Evolutionary conservation across 106 monocot species (phyloP).

Genomic region (Dactylorhiza incarnata): DNA sequence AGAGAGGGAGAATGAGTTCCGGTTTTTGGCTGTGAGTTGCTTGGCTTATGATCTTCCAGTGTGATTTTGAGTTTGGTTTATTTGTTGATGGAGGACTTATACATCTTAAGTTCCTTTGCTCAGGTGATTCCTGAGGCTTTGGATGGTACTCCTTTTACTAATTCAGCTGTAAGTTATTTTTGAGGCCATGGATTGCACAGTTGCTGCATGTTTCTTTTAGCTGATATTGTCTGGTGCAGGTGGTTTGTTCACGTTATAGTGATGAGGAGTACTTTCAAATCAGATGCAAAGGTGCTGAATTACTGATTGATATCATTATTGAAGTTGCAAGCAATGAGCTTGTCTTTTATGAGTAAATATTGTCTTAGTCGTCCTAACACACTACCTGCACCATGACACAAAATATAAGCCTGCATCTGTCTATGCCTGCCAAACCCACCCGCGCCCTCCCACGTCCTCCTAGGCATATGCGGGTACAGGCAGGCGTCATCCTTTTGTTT

Average conservation of each 20-base stretch:
- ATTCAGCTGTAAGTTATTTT: slow-evolving; percentile 57
- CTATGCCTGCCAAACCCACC: no score
- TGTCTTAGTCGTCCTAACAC: no score
- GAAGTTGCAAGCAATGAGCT: not conserved
- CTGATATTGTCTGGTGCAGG: slow-evolving; percentile 23
- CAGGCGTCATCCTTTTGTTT: no score
- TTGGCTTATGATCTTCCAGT: not conserved
- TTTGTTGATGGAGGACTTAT: not conserved
- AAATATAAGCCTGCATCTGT: no score
- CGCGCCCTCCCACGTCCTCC: no score
- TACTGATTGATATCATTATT: slow-evolving; percentile 7
- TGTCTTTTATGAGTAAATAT: no score
- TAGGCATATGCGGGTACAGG: no score
- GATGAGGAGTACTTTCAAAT: slow-evolving; percentile 82
- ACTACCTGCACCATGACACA: no score
- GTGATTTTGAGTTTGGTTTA: slow-evolving; percentile 13
- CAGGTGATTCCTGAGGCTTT: slow-evolving; percentile 81
- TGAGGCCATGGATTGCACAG: not conserved
- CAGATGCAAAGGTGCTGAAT: slow-evolving; percentile 73
- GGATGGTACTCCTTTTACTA: slow-evolving; percentile 45
- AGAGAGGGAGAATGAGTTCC: slow-evolving; percentile 86
- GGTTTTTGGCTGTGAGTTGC: slow-evolving; percentile 78
- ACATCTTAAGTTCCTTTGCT: not conserved
- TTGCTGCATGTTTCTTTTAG: not conserved
- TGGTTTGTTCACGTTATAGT: slow-evolving; percentile 79